Evolutionary conservation across 2,329 filamentous ascomycete genomes (phyloP).

Genomic region (Coniosporium tulheliwenetii): DNA sequence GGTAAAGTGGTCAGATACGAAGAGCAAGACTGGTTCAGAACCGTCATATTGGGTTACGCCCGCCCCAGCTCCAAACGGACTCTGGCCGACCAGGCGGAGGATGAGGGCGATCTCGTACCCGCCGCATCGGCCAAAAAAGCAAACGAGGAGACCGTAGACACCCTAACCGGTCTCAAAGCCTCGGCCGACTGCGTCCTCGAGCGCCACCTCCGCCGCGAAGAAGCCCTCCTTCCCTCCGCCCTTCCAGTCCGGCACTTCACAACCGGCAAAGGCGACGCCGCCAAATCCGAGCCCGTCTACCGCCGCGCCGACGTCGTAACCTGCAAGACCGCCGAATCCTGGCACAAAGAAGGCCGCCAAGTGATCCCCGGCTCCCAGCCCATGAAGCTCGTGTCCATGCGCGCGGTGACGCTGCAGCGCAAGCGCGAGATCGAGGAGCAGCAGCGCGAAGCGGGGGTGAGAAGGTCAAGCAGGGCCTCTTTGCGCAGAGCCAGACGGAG

Average conservation of each 20-base stretch:
- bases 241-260: constrained; percentile 60
- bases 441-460: constrained; percentile 53
- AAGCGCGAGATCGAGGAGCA: constrained; percentile 81
- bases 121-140: constrained; percentile 39
- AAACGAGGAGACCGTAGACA: constrained; percentile 23
- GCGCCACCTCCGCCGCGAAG: constrained; percentile 78
- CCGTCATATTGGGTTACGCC: constrained; percentile 59
- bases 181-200: constrained; percentile 75
- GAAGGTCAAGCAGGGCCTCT: constrained; percentile 77
- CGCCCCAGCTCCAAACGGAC: constrained; percentile 40
- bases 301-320: constrained; percentile 61
- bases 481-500: constrained; percentile 71
- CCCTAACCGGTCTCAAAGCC: constrained; percentile 74
- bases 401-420: constrained; percentile 76
- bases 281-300: constrained; percentile 68
- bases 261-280: constrained; percentile 56
- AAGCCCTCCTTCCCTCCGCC: constrained; percentile 60
- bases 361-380: constrained; percentile 56
- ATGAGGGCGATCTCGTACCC: constrained; percentile 59
- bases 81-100: constrained; percentile 63
- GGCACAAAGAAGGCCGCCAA: constrained; percentile 89
- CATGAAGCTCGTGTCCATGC: constrained; percentile 75
- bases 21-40: constrained; percentile 77
- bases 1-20: constrained; percentile 67
- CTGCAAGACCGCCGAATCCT: constrained; percentile 87